Base-by-base conservation (phyloP, 2,329 filamentous ascomycete genomes). In the Fusarium newnesense region DNA sequence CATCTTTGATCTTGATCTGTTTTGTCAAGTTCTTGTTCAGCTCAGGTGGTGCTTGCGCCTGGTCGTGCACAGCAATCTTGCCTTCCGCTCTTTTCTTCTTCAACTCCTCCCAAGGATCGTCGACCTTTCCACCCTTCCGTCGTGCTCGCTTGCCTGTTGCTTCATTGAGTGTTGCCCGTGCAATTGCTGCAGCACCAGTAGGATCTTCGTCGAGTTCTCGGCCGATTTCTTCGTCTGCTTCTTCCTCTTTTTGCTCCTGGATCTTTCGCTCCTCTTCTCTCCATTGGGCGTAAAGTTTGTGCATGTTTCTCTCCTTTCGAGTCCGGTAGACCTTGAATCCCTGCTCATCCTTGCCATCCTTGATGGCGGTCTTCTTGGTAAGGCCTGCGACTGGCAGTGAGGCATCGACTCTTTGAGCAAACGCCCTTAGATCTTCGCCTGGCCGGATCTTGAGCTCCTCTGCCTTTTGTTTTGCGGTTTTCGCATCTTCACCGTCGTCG, bases 261-360 rank as follows among this genome's bases (percentile, higher is more conserved):
- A 90, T 84, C 78, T 89, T 90, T 58, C 84, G 85, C 28, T 93
- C 92, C 76, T 92, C 88, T 74, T 91, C 91, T 60, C 88, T 85
- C 88, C 93, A 95, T 75, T 96, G 93, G 49, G 92, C 91, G 80
- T 95, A 94, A 73, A 94, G 87, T 78, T 93, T 93, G 76, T 91
- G 91, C 86, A 98, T 92, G 74, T 92, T 92, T 80, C 91, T 93
- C 84, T 98, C 95, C 78, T 95, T 96, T 81, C 92, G 92, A 10
- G 95, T 98, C 58, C 90, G 87, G 71, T 89, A 88, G 24, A 91
- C 87, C 79, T 94, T 93, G 13, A 92, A 78, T 0, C 93, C 90
- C 39, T 89, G 82, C 11, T 90, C 87, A 67, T 92, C 91, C 73
- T 89, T 91, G 59, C 89, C 90, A 44, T 86, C 84, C 74, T 87